Conservation (phyloP, 176 grass and related monocot genomes). For the Musa itinerans region DNA sequence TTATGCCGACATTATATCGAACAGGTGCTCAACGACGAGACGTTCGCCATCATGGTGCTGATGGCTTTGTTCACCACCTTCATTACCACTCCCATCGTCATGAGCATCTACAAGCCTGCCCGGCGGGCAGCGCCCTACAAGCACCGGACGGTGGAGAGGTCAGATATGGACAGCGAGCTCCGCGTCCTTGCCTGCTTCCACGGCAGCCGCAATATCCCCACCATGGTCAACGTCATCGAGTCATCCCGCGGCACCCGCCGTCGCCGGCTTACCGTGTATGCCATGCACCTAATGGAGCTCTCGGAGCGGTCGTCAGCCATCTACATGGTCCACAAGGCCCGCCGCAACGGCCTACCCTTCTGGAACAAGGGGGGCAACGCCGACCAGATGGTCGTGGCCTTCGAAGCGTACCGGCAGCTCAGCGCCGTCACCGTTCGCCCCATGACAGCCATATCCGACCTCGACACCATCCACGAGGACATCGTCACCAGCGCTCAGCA, state of each 20-base stretch:
- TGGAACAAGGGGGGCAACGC: neutral
- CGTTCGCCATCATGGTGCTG: slow-evolving; percentile 50
- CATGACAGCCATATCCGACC: slow-evolving; percentile 56
- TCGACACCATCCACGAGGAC: slow-evolving; percentile 50
- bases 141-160: slow-evolving; percentile 40
- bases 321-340: slow-evolving; percentile 49
- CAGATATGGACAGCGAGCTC: slow-evolving; percentile 35
- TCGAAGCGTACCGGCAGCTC: slow-evolving; percentile 45
- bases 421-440: slow-evolving; percentile 37
- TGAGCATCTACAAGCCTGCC: slow-evolving; percentile 33
- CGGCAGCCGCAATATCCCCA: slow-evolving; percentile 40
- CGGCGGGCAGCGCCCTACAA: slow-evolving; percentile 22
- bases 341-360: slow-evolving; percentile 51
- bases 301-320: slow-evolving; percentile 47
- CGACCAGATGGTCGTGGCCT: slow-evolving; percentile 43
- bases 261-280: slow-evolving; percentile 41
- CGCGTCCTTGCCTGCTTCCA: slow-evolving; percentile 62
- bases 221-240: slow-evolving; percentile 54
- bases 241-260: slow-evolving; percentile 36
- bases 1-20: neutral
- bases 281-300: slow-evolving; percentile 58
- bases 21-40: slow-evolving; percentile 42
- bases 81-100: slow-evolving; percentile 36
- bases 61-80: slow-evolving; percentile 54
- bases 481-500: slow-evolving; percentile 26